These are phyloP conservation scores for Scedosporium dehoogii DNA, from an alignment of 2,329 filamentous ascomycete genomes.

Conservation along the genomic window DNA sequence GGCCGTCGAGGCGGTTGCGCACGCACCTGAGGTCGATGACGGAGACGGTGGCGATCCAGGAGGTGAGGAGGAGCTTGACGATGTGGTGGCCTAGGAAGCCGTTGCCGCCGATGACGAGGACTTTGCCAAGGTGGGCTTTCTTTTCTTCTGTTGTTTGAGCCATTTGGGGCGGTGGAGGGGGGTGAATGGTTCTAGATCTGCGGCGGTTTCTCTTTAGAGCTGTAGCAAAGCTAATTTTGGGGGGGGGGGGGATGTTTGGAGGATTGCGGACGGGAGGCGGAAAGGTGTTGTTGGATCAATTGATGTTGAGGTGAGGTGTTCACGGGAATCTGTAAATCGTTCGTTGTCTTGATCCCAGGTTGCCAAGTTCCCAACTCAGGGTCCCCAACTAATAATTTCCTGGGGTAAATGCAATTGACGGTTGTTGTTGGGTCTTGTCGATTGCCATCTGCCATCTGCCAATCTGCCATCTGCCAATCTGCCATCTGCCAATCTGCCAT, in stretches of 20 bases:
- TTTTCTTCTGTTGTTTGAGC: conserved; percentile 15
- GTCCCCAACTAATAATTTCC: neutral
- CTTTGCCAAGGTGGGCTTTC: conserved; percentile 49
- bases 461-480: neutral
- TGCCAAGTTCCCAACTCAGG: neutral
- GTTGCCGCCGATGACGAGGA: conserved; percentile 73
- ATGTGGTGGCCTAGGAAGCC: conserved; percentile 80
- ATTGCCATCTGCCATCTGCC: too few relatives aligned
- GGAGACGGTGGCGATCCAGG: conserved; percentile 43
- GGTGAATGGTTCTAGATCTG: neutral
- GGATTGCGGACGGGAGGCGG: neutral
- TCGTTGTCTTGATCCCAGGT: neutral
- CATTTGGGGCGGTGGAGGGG: conserved; percentile 10
- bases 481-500: neutral
- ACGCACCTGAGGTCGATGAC: conserved; percentile 65
- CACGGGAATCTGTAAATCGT: neutral
- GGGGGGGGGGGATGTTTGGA: neutral
- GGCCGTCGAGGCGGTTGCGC: conserved; percentile 52
- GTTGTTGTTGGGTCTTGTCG: too few relatives aligned
- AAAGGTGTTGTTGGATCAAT: neutral
- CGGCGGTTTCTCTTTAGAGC: too few relatives aligned
- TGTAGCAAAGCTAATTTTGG: neutral
- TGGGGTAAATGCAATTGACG: conserved; percentile 5
- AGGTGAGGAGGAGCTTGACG: conserved; percentile 58
- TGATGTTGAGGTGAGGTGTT: neutral